phyloP scores from a whole-genome alignment of 768 basidiomycete species.

The Hericium coralloides region DNA sequence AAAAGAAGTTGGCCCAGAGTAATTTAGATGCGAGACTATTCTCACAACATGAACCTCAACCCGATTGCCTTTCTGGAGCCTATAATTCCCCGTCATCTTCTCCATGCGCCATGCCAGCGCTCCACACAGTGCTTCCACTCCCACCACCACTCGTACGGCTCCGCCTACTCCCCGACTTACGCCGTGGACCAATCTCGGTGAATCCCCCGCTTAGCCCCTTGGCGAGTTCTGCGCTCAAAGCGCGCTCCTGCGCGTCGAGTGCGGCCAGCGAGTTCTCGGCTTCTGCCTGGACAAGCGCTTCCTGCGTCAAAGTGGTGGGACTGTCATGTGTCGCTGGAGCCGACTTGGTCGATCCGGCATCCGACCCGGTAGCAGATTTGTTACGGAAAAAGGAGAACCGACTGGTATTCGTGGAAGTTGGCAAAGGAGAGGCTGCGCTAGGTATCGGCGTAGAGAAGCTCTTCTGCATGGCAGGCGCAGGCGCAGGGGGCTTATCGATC shows the following conservation, averaged over 20 bases:
- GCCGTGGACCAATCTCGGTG: conserved; percentile 59
- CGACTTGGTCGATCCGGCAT: conserved; percentile 42
- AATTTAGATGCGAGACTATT: not conserved
- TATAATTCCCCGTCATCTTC: conserved; percentile 26
- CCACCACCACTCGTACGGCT: conserved; percentile 52
- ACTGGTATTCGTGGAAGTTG: conserved; percentile 24
- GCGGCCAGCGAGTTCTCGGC: conserved; percentile 68
- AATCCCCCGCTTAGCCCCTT: conserved; percentile 68
- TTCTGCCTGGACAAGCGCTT: conserved; percentile 71
- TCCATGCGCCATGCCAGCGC: conserved; percentile 69
- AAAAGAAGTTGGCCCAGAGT: not conserved
- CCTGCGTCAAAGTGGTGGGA: conserved; percentile 48
- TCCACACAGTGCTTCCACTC: conserved; percentile 78
- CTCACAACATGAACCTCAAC: not conserved
- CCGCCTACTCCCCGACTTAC: conserved; percentile 46
- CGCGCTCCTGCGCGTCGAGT: conserved; percentile 73
- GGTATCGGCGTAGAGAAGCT: conserved; percentile 28
- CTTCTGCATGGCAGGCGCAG: conserved; percentile 31
- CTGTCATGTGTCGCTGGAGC: conserved; percentile 24
- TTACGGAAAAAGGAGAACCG: conserved; percentile 71
- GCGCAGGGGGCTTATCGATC: conserved; percentile 56
- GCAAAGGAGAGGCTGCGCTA: conserved; percentile 19
- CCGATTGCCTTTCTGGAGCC: not conserved
- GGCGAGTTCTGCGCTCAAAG: conserved; percentile 63
- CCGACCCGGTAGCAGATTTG: conserved; percentile 32